Evolutionary conservation across 805 yeast species (phyloP).

Genomic region (Spathaspora gorwiae): DNA sequence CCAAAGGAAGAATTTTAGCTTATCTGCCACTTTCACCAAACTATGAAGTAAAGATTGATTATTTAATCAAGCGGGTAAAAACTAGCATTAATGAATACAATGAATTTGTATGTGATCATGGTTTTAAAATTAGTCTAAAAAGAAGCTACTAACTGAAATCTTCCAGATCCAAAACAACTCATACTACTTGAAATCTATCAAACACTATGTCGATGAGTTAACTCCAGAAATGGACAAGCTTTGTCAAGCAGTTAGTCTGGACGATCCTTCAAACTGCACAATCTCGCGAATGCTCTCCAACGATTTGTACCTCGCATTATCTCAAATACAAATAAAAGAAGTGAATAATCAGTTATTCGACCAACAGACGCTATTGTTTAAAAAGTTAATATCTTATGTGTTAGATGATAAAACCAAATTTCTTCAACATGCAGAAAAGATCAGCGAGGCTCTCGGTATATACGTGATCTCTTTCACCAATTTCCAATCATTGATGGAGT

Average conservation of each 20-base stretch:
- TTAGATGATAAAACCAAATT: slow-evolving; percentile 1
- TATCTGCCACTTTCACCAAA: no score
- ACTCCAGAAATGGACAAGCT: not conserved
- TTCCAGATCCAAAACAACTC: not conserved
- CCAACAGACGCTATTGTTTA: slow-evolving; percentile 8
- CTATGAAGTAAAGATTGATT: slow-evolving; percentile 1
- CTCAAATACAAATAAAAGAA: slow-evolving; percentile 2
- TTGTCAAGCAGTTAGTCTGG: not conserved
- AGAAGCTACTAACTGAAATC: not conserved
- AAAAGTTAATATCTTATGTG: slow-evolving; percentile 8
- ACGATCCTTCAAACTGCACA: not conserved
- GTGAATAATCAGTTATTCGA: slow-evolving; percentile 8
- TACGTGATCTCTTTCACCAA: slow-evolving; percentile 5
- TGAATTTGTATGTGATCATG: slow-evolving; percentile 3
- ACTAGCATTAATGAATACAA: not conserved
- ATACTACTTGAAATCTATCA: not conserved
- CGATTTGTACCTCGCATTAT: slow-evolving; percentile 6
- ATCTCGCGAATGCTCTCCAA: slow-evolving; percentile 4
- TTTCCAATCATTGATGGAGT: slow-evolving; percentile 4
- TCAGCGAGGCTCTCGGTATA: slow-evolving; percentile 6
- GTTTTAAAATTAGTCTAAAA: not conserved
- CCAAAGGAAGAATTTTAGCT: no score
- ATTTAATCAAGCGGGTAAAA: slow-evolving; percentile 2
- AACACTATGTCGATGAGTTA: not conserved
- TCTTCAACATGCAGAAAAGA: not conserved